Evolutionary conservation across 768 basidiomycete genomes (phyloP).

Genomic region (Crassisporium funariophilum): DNA sequence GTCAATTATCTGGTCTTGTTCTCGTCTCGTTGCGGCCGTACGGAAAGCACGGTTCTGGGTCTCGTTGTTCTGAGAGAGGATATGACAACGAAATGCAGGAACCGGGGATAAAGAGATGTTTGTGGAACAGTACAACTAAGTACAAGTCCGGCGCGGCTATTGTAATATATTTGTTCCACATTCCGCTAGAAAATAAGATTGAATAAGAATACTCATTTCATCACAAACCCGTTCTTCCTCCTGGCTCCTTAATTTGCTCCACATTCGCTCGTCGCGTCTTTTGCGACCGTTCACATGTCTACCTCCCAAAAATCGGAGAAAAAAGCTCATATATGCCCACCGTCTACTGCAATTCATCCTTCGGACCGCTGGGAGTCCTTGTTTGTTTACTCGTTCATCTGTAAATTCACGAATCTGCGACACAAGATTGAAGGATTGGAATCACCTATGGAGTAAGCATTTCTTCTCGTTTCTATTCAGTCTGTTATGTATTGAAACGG

Average conservation of each 20-base stretch:
- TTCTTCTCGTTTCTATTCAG: constrained; percentile 16
- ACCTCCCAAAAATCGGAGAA: constrained; percentile 29
- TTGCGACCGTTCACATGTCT: constrained; percentile 38
- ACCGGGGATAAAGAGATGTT: neutral
- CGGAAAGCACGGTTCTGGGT: no score
- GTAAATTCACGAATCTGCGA: constrained; percentile 76
- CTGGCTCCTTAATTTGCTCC: constrained; percentile 27
- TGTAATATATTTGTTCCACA: constrained; percentile 56
- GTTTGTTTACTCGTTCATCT: constrained; percentile 85
- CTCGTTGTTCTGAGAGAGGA: no score
- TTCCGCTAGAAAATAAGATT: constrained; percentile 35
- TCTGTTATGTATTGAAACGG: constrained; percentile 4
- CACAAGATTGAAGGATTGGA: constrained; percentile 79
- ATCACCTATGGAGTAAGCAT: constrained; percentile 79
- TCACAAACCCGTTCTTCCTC: constrained; percentile 31
- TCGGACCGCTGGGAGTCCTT: constrained; percentile 84
- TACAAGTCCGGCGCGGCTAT: constrained; percentile 28
- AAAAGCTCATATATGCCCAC: constrained; percentile 54
- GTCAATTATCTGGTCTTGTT: no score
- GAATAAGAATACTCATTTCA: constrained; percentile 38
- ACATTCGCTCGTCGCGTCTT: constrained; percentile 35
- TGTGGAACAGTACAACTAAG: no score
- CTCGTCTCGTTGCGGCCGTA: no score
- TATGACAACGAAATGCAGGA: neutral
- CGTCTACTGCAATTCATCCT: constrained; percentile 71